A percentile compares a stretch with the other conserved stretches of the same genome.
These are phyloP conservation scores for Ramaria sp. DNA, from an alignment of 768 basidiomycete species.

Conservation along the genomic window DNA sequence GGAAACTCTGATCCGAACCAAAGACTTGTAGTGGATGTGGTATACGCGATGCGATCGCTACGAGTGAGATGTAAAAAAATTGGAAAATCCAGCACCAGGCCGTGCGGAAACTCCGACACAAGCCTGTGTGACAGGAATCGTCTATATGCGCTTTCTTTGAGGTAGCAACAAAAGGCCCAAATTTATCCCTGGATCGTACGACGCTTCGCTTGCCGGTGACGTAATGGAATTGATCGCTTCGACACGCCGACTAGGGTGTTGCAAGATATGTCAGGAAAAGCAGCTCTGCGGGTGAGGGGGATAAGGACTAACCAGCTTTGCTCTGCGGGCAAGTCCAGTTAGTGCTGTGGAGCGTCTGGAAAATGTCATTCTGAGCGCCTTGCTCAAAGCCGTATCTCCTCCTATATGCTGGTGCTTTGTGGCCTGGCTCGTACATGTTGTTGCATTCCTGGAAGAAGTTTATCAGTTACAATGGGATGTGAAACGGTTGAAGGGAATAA, in stretches of 20 bases:
- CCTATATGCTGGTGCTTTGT: slow-evolving; percentile 32
- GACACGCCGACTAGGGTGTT: not conserved
- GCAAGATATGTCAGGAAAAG: no score
- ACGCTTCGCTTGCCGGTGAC: not conserved
- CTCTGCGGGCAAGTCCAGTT: slow-evolving; percentile 9
- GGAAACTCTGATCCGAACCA: no score
- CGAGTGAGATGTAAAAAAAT: no score
- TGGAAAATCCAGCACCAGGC: no score
- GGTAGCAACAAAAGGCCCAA: not conserved
- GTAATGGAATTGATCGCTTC: not conserved
- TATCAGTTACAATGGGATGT: not conserved
- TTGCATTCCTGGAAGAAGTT: slow-evolving; percentile 5
- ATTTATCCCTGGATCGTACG: not conserved
- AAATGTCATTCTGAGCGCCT: slow-evolving; percentile 67
- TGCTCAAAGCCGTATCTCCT: slow-evolving; percentile 61
- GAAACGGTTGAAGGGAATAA: not conserved
- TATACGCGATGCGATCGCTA: no score
- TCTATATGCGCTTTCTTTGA: no score
- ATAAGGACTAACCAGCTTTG: slow-evolving; percentile 1
- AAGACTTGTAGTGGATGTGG: no score
- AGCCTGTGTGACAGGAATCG: no score
- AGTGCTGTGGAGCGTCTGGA: slow-evolving; percentile 21
- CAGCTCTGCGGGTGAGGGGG: no score
- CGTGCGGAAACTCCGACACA: no score
- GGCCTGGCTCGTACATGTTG: slow-evolving; percentile 15